Base-by-base conservation (phyloP, 257 asterid genomes). In the Sherardia arvensis region DNA sequence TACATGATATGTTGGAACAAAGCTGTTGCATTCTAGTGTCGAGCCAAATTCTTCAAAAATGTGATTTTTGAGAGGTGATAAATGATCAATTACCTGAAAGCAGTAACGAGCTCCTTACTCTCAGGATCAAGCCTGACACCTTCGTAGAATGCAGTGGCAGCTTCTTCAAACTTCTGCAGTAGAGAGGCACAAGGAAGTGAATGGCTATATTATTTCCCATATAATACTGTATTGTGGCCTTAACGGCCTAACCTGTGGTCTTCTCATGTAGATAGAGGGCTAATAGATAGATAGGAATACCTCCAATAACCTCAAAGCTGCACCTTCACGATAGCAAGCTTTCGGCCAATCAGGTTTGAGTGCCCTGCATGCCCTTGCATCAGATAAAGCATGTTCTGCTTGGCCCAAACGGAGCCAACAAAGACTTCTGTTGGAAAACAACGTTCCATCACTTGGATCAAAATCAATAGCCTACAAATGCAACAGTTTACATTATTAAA, bases 301-400 rank as follows among this genome's bases (percentile, higher is more conserved):
- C 96, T 83, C 91, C 79, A 89, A 62, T 64, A 87, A 77, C 38
- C 92, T 89, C 62, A 81, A 84, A 60, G 99, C 99, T 33, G 96
- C 96, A 57, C 99, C 99, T 77, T 85, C 96, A 45, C 99, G 93
- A 66, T 85, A 93, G 81, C 87, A 90, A 70, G 95, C 97, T 70
- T 93, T 93, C 11, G 97, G 73, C 99, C 99, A 93, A 83, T 93
- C 95, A 1, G 99, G 97, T 74, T 85, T 85, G 18, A 90, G 85
- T 77, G 78, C 88, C 71, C 85, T 83, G 65, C 95, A 84, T 54
- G 84, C 84, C 77, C 75, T 81, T 1, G 97, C 99, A 83, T 93
- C 99, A 66, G 84, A 74, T 69, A 93, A 83, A 33, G 99, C 97
- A 22, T 66, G 88, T 14, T 85, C 95, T 53, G 97, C 92, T 78